Evolutionary conservation across 768 basidiomycete species (phyloP).

Genomic region (Lactarius psammicola): DNA sequence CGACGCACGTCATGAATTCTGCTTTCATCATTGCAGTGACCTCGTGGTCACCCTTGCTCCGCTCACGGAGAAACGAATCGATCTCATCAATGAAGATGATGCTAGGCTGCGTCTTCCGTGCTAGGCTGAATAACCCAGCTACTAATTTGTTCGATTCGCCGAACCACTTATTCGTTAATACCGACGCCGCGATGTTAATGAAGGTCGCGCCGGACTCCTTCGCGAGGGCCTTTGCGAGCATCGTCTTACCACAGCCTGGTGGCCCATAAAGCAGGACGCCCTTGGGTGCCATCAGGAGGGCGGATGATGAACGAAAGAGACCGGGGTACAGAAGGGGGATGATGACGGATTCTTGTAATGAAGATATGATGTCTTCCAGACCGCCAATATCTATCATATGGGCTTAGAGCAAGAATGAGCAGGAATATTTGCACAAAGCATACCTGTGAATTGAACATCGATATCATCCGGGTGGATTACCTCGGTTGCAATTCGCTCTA

Average conservation of each 20-base stretch:
- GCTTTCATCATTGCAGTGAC: constrained; percentile 99
- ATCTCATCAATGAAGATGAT: constrained; percentile 99
- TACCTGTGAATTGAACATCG: constrained; percentile 68
- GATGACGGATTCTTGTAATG: constrained; percentile 92
- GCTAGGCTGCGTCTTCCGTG: constrained; percentile 87
- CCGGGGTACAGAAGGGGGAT: constrained; percentile 90
- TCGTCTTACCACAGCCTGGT: constrained; percentile 98
- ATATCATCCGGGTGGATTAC: constrained; percentile 93
- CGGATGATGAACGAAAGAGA: constrained; percentile 78
- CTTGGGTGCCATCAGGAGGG: constrained; percentile 87
- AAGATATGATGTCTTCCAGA: constrained; percentile 84
- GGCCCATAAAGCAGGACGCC: constrained; percentile 95
- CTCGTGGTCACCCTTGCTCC: constrained; percentile 89
- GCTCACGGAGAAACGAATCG: constrained; percentile 88
- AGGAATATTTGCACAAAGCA: constrained; percentile 29
- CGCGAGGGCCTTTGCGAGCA: constrained; percentile 98
- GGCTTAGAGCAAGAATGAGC: neutral
- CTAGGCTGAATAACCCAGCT: constrained; percentile 89
- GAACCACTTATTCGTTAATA: constrained; percentile 79
- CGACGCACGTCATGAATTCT: constrained; percentile 83
- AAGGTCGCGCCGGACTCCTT: constrained; percentile 98
- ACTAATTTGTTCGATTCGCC: constrained; percentile 95
- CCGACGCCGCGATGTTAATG: constrained; percentile 80
- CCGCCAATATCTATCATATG: constrained; percentile 77
- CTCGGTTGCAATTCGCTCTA: constrained; percentile 86